phyloP scores from a whole-genome alignment of 176 grass and related monocot genomes.

The Carex pumila region DNA sequence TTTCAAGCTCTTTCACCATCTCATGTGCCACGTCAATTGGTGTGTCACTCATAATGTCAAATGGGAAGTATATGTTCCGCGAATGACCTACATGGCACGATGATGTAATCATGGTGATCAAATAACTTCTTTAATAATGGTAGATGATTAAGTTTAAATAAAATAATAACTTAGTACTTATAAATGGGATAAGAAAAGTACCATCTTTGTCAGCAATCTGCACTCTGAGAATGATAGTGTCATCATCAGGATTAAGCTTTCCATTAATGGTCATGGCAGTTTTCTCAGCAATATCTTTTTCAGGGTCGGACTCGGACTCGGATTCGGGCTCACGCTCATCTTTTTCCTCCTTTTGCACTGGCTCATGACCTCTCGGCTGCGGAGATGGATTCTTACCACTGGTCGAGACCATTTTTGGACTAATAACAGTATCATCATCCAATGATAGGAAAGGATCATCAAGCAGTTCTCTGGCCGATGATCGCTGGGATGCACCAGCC shows the following conservation, averaged over 20 bases:
- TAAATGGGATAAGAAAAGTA: neutral
- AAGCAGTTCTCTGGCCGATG: slow-evolving; percentile 63
- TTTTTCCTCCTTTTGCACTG: neutral
- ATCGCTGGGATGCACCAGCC: slow-evolving; percentile 13
- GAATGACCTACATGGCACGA: slow-evolving; percentile 2
- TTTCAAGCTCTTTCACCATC: slow-evolving; percentile 96
- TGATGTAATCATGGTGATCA: neutral
- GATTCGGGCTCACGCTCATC: neutral
- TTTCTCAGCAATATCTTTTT: slow-evolving; percentile 13
- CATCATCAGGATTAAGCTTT: slow-evolving; percentile 75
- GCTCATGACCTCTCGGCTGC: neutral
- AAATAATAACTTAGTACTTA: neutral
- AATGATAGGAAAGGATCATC: slow-evolving; percentile 57
- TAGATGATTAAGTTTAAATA: neutral
- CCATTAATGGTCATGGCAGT: slow-evolving; percentile 83
- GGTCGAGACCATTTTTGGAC: neutral
- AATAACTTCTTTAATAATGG: neutral
- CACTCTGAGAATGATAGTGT: slow-evolving; percentile 81
- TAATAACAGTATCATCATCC: neutral
- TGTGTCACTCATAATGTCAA: slow-evolving; percentile 59
- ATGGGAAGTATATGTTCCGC: slow-evolving; percentile 95
- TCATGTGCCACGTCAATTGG: slow-evolving; percentile 69
- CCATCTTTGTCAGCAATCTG: slow-evolving; percentile 62
- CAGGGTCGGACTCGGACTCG: neutral
- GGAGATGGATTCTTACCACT: neutral